Percentiles rank a stretch among this genome's conserved stretches.
Evolutionary conservation across 345 rosid species (phyloP).

Genomic region (Salix purpurea): DNA sequence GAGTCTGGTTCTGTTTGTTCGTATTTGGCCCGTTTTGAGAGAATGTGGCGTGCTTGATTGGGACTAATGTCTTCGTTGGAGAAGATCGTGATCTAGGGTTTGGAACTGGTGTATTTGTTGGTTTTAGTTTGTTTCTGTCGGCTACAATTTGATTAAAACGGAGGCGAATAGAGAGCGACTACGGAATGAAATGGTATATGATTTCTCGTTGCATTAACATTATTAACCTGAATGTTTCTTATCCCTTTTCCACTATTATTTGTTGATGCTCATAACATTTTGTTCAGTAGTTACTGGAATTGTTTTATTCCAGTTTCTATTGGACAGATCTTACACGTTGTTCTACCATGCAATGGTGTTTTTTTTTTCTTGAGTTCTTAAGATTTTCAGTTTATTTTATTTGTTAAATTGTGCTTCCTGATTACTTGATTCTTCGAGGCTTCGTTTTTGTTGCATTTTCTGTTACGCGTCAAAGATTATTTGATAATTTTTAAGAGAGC

Average conservation of each 20-base stretch:
- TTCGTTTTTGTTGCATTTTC: background rate
- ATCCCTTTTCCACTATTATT: background rate
- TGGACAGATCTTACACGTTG: conserved; percentile 22
- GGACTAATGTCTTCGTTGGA: conserved; percentile 24
- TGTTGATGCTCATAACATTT: background rate
- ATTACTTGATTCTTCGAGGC: background rate
- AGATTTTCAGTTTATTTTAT: background rate
- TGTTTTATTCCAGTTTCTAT: background rate
- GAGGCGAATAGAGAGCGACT: conserved; percentile 46
- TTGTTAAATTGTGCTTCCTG: background rate
- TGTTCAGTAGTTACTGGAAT: conserved; percentile 16
- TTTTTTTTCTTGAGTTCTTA: background rate
- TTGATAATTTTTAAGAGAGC: background rate
- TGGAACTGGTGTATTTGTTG: conserved; percentile 30
- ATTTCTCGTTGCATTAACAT: conserved; percentile 1
- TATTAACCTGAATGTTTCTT: background rate
- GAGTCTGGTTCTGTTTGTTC: conserved; percentile 37
- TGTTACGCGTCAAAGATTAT: background rate
- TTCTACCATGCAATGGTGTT: background rate
- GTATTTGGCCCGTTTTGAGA: conserved; percentile 32
- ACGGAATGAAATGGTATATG: conserved; percentile 88
- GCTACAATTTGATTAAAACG: conserved; percentile 38
- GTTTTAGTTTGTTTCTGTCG: background rate
- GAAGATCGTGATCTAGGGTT: conserved; percentile 78
- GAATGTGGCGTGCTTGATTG: conserved; percentile 68